phyloP scores from a whole-genome alignment of 345 rosid species.

The Euphorbia pulcherrima region DNA sequence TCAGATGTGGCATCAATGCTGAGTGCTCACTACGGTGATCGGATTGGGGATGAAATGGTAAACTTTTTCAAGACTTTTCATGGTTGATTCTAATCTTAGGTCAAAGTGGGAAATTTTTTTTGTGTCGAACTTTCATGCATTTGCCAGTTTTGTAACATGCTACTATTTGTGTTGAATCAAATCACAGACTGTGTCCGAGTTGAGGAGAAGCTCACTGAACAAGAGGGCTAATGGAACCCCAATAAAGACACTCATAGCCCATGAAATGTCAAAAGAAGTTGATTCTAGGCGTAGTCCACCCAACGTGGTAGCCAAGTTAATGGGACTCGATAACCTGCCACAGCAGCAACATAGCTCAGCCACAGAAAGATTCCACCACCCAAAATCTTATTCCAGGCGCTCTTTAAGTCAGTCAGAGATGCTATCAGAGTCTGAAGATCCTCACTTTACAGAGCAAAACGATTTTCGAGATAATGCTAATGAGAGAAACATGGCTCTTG shows the following conservation, averaged over 20 bases:
- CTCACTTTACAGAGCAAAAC: conserved; percentile 36
- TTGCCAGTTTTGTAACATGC: conserved; percentile 18
- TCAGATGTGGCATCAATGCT: conserved; percentile 59
- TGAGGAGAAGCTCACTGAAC: conserved; percentile 52
- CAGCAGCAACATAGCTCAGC: conserved; percentile 43
- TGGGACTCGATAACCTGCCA: conserved; percentile 92
- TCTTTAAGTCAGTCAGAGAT: conserved; percentile 49
- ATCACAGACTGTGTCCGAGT: conserved; percentile 54
- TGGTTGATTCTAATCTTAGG: conserved; percentile 17
- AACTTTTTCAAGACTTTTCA: conserved; percentile 6
- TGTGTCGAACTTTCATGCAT: too few relatives aligned
- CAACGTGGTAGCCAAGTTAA: conserved; percentile 87
- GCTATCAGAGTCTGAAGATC: conserved; percentile 30
- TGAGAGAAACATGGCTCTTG: conserved; percentile 64
- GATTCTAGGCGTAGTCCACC: conserved; percentile 51
- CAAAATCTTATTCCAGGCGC: conserved; percentile 49
- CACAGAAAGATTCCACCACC: conserved; percentile 45
- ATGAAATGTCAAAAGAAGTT: conserved; percentile 77
- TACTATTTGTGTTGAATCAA: conserved; percentile 14
- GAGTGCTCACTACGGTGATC: conserved; percentile 39
- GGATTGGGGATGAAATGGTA: conserved; percentile 65
- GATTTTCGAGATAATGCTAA: conserved; percentile 41
- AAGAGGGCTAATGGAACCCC: conserved; percentile 60
- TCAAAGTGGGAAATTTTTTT: conserved; percentile 20
- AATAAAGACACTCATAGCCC: conserved; percentile 77